Evolutionary conservation across 163 green algal species (phyloP), one percentile per base, ranked within the genome.

Genomic region (Chlorella variabilis): DNA sequence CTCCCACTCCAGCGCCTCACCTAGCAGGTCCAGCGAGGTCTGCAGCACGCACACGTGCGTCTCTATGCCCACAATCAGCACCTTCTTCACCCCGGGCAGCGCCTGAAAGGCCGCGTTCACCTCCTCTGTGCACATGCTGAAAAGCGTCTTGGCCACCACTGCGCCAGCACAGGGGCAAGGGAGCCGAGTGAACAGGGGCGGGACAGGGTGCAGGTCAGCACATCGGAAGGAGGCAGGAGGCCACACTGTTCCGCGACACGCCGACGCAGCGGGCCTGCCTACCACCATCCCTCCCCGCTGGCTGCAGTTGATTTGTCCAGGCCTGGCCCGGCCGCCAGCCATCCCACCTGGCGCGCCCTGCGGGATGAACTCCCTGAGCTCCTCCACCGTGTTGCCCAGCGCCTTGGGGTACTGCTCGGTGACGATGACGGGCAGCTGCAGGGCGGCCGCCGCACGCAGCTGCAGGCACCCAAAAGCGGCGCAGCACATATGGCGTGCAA

Each of bases 1-100:
- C n/a, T n/a, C n/a, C n/a, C n/a, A n/a, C n/a, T n/a, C n/a, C n/a
- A 54, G 45, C 45, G 11, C 11, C 45, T 11, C 42, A 88, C 85
- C 92, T 36, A 98, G 27, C 17, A 96, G 84, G 84, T 97, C 93
- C 54, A 97, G 83, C 11, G 88, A 76, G 13, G 95, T 98, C 83
- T 98, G 95, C 36, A 97, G 85, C 39, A 98, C 94, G 75, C 95
- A 98, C 78, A 98, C 95, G 83, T 98, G 95, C 20, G 92, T 83
- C 83, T 98, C 94, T n/a, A 97, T 93, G 59, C 94, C 93, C 23
- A 91, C 71, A 62, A 97, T 76, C 51, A 96, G 42, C 33, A 96
- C 87, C 56, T 77, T 81, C 56, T 80, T 82, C 31, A 82, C 69
- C 18, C 15, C 62, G 0, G 66, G 75, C 36, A 69, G 61, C 56